Percentiles rank a stretch among this genome's conserved stretches.
These are phyloP conservation scores for Sporothrix curviconia DNA, from an alignment of 2,329 filamentous ascomycete species.

Conservation along the genomic window DNA sequence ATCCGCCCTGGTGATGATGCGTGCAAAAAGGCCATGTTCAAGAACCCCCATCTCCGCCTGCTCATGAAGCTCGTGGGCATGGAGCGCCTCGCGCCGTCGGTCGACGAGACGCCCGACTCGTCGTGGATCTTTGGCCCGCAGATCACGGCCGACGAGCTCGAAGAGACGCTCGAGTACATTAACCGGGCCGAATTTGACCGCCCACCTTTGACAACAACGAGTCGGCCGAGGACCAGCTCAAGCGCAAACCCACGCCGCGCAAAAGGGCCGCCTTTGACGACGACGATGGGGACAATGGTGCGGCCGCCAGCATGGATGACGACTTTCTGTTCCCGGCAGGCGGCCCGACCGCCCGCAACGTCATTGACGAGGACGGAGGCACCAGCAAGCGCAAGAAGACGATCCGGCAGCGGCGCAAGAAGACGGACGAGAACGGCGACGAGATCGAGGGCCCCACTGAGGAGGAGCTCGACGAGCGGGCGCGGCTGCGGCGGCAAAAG, in stretches of 20 bases:
- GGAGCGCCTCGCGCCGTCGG: slow-evolving; percentile 45
- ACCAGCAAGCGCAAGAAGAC: slow-evolving; percentile 41
- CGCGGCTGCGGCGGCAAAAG: slow-evolving; percentile 55
- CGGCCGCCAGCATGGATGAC: slow-evolving; percentile 40
- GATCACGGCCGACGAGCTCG: slow-evolving; percentile 58
- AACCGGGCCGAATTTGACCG: slow-evolving; percentile 69
- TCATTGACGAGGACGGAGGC: slow-evolving; percentile 49
- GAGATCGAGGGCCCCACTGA: slow-evolving; percentile 41
- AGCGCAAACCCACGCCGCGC: slow-evolving; percentile 55
- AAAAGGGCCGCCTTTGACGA: slow-evolving; percentile 29
- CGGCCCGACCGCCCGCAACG: slow-evolving; percentile 53
- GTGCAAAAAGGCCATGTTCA: slow-evolving; percentile 71
- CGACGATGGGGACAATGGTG: slow-evolving; percentile 35
- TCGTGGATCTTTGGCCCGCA: slow-evolving; percentile 69
- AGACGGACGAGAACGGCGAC: slow-evolving; percentile 34
- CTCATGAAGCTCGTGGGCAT: slow-evolving; percentile 73
- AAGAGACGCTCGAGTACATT: slow-evolving; percentile 64
- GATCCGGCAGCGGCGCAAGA: slow-evolving; percentile 49
- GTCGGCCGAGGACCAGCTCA: slow-evolving; percentile 71
- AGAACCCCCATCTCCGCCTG: slow-evolving; percentile 79
- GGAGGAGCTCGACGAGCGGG: slow-evolving; percentile 58
- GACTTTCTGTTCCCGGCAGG: slow-evolving; percentile 63
- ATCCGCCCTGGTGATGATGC: slow-evolving; percentile 59
- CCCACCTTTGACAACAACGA: slow-evolving; percentile 69
- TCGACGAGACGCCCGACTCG: slow-evolving; percentile 67